phyloP scores from a whole-genome alignment of 352 stramenopile species.

The Thalassiosira livingstoniorum region DNA sequence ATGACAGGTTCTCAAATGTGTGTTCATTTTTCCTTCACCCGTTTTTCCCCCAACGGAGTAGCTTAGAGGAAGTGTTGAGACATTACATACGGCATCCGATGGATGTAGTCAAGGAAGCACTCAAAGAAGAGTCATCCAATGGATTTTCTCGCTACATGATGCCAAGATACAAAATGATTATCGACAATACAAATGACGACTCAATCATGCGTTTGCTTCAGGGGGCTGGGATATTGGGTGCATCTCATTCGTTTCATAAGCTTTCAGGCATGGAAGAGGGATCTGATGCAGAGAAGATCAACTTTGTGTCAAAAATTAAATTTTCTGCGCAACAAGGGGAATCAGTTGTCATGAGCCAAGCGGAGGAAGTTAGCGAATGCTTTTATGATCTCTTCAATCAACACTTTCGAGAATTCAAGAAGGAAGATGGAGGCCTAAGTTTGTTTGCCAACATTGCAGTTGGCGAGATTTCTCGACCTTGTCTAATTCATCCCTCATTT shows the following conservation, averaged over 20 bases:
- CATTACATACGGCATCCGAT: conserved; percentile 52
- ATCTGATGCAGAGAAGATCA: conserved; percentile 53
- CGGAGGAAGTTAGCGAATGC: conserved; percentile 60
- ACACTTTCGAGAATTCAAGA: conserved; percentile 63
- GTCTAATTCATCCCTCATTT: conserved; percentile 58
- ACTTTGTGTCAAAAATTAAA: conserved; percentile 66
- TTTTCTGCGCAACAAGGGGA: conserved; percentile 62
- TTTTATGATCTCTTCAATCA: conserved; percentile 80
- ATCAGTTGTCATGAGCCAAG: conserved; percentile 58
- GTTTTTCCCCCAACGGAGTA: conserved; percentile 10
- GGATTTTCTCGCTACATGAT: conserved; percentile 51
- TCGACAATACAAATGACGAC: conserved; percentile 69
- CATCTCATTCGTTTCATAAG: conserved; percentile 57
- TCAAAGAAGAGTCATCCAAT: conserved; percentile 24
- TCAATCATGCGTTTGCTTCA: conserved; percentile 59
- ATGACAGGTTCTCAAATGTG: conserved; percentile 48
- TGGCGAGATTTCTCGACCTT: conserved; percentile 63
- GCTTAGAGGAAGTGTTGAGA: conserved; percentile 26
- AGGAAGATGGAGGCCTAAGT: conserved; percentile 36
- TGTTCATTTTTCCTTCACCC: conserved; percentile 48
- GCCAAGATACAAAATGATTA: conserved; percentile 72
- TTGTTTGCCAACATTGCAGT: conserved; percentile 75
- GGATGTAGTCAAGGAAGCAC: conserved; percentile 46
- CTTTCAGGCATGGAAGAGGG: conserved; percentile 60
- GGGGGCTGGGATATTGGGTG: conserved; percentile 47